Base-by-base conservation (phyloP, 208 protist genomes). In the Endotrypanum monterogeii region DNA sequence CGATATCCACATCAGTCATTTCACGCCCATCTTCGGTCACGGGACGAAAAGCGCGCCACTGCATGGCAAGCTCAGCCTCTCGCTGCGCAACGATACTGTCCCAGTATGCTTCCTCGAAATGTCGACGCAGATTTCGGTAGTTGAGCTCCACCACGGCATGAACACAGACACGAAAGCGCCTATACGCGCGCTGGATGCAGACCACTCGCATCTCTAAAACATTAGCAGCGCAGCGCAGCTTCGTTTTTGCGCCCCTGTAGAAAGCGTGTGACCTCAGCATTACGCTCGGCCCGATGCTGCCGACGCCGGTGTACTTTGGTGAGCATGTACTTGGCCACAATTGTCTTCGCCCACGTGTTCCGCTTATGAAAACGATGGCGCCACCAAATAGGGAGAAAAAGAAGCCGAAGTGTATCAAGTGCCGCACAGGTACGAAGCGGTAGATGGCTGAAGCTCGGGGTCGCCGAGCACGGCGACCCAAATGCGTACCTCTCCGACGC, bases 61-160 rank as follows among this genome's bases (percentile, higher is more conserved):
- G 71, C 30, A n/a, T 11, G 51, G 67, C 63, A 32, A 85, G 28
- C 61, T 89, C 88, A 73, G 78, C 60, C 79, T 87, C 80, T 2
- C 79, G 71, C 66, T 60, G 54, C 2, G 76, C 71, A 46, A 78
- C 81, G 16, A 90, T 84, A 3, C 66, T 48, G 0, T 61, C 67
- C 84, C 86, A 92, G 80, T 95, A 95, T 48, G 58, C 56, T 56
- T 71, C n/a, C 73, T 93, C 86, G 20, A 83, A 79, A 28, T 79
- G 46, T 3, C 78, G 58, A 30, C 88, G 85, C 51, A 94, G 35
- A 32, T 87, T 82, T 12, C 75, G 79, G 50, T 78, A 85, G 71
- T 95, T 95, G 37, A 95, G 63, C 69, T 88, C 81, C 52, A 92
- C 84, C 23, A 73, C 75, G 1, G 86, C 88, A 48, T 84, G 74